Conservation (phyloP, 2,329 filamentous ascomycete species). For the Phoma sp. region DNA sequence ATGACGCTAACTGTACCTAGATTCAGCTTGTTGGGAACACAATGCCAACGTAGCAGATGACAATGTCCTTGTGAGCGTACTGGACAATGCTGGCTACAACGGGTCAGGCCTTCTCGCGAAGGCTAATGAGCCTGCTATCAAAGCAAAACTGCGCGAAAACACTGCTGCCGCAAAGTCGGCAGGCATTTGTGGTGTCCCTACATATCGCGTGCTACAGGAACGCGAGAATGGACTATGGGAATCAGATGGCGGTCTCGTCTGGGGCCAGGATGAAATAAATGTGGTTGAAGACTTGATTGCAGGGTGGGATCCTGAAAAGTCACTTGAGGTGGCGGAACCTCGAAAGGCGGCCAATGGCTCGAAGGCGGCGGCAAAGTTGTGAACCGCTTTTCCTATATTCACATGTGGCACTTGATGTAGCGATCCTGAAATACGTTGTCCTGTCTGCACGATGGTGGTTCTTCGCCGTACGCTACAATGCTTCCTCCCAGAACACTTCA, state of each 20-base stretch:
- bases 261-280: slow-evolving; percentile 46
- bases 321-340: slow-evolving; percentile 3
- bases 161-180: slow-evolving; percentile 41
- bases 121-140: slow-evolving; percentile 34
- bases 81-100: slow-evolving; percentile 38
- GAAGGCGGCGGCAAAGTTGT: background rate
- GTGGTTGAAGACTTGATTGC: slow-evolving; percentile 46
- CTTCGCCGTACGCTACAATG: too few relatives aligned
- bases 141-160: slow-evolving; percentile 33
- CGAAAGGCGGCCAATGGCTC: background rate
- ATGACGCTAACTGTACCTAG: slow-evolving; percentile 22
- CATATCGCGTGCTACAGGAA: slow-evolving; percentile 38
- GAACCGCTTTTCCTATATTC: background rate
- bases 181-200: slow-evolving; percentile 46
- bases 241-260: slow-evolving; percentile 35
- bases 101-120: slow-evolving; percentile 33
- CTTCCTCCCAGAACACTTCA: too few relatives aligned
- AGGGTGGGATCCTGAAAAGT: slow-evolving; percentile 32
- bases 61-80: slow-evolving; percentile 27
- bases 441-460: background rate
- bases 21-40: slow-evolving; percentile 44
- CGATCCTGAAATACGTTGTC: too few relatives aligned
- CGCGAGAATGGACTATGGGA: slow-evolving; percentile 20
- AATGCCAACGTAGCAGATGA: slow-evolving; percentile 41
- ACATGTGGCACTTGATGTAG: too few relatives aligned